Evolutionary conservation across 169 alveolate genomes (phyloP).

Genomic region (Eimeria praecox): DNA sequence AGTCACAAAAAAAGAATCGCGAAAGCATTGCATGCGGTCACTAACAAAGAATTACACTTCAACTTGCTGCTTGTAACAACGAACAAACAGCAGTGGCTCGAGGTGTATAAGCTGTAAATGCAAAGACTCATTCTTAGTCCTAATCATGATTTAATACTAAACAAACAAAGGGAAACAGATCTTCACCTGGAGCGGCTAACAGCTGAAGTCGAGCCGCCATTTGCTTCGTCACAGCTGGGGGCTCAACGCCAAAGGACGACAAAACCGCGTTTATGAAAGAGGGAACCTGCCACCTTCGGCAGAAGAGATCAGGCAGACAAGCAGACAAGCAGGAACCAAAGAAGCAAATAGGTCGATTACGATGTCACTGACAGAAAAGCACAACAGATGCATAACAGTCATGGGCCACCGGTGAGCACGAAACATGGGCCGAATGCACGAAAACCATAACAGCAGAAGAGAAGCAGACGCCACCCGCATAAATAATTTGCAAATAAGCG

Average conservation of each 20-base stretch:
- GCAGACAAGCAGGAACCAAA: too few species aligned
- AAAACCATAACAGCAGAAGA: too few species aligned
- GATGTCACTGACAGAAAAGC: too few species aligned
- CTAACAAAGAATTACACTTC: not conserved
- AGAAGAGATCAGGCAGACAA: not conserved
- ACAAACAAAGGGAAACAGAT: not conserved
- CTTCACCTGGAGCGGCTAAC: conserved; percentile 79
- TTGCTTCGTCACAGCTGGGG: conserved; percentile 81
- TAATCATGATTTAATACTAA: too few species aligned
- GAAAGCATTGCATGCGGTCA: not conserved
- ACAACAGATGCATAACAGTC: too few species aligned
- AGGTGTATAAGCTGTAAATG: not conserved
- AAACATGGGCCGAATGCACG: too few species aligned
- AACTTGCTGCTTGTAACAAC: not conserved
- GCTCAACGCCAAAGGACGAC: conserved; percentile 72
- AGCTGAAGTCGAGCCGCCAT: conserved; percentile 77
- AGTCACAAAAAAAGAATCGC: not conserved
- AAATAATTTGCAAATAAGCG: not conserved
- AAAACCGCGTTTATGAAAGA: conserved; percentile 70
- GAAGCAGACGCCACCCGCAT: too few species aligned
- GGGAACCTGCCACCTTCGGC: conserved; percentile 81
- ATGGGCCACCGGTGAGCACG: too few species aligned
- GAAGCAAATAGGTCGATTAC: too few species aligned
- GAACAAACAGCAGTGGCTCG: not conserved
- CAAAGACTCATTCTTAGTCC: not conserved